Conservation (phyloP, 2,329 filamentous ascomycete genomes). For the Escovopsis sp. region DNA sequence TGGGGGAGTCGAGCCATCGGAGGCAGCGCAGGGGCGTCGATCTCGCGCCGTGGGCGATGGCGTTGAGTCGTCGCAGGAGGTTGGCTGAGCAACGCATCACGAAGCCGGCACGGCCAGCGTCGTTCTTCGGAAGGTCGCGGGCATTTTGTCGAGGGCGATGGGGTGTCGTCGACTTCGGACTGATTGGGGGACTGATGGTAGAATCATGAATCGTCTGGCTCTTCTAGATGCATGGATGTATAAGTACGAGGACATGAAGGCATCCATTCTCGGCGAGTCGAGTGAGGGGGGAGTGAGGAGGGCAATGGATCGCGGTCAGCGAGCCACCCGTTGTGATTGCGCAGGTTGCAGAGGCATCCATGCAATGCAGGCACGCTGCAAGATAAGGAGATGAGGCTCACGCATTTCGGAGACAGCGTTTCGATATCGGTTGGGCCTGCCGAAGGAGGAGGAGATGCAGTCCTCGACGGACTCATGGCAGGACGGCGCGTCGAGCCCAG, state of each 20-base stretch:
- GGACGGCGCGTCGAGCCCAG: not conserved
- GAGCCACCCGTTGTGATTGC: too few relatives aligned
- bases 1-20: constrained; percentile 47
- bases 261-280: too few relatives aligned
- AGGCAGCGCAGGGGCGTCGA: constrained; percentile 3
- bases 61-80: constrained; percentile 2
- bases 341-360: too few relatives aligned
- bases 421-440: not conserved
- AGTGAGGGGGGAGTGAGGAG: too few relatives aligned
- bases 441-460: not conserved
- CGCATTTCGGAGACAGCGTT: not conserved
- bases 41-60: constrained; percentile 1
- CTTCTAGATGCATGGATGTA: too few relatives aligned
- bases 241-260: too few relatives aligned
- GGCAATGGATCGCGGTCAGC: too few relatives aligned
- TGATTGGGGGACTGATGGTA: too few relatives aligned
- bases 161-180: too few relatives aligned
- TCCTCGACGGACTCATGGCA: not conserved
- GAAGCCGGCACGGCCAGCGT: constrained; percentile 1
- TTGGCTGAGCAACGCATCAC: constrained; percentile 1
- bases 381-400: not conserved
- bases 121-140: not conserved
- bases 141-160: too few relatives aligned
- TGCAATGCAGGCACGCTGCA: not conserved
- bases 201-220: too few relatives aligned